Base-by-base conservation (phyloP, 2,329 filamentous ascomycete genomes). In the Trichoderma guizhouense region DNA sequence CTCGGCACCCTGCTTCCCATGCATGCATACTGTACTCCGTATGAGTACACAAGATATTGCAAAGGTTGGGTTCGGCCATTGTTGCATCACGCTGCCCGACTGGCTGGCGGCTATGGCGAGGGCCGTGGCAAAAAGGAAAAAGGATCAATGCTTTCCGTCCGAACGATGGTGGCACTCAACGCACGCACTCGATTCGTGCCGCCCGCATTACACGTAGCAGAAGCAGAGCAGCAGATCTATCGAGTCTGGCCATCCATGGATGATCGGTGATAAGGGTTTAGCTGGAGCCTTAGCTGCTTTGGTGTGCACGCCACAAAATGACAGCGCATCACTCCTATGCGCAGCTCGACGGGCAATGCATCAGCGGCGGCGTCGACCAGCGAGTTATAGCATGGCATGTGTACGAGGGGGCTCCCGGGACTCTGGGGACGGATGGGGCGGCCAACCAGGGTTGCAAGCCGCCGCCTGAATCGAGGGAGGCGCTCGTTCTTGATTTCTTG, bases 251-350 rank as follows among this genome's bases (percentile, higher is more conserved):
- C 71, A 34, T 36, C 34, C 34, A 36, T 36, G 34, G 34, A 36
- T 69, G 47, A 36, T 72, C 64, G 71, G 71, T 68, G 60, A 71
- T 71, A 71, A 71, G 39, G 71, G 55, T 24, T 53, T 69, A 62
- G 67, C 28, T 62, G 57, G 67, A 53, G 43, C 14, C 60, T 66
- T 63, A 55, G 61, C 36, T 57, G 55, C 65, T 70, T 43, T 66
- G 67, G 71, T 63, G 67, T 26, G 66, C 60, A 70, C 71, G 71
- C 71, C 71, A 72, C 71, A 70, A 65, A 67, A 66, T 72, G 71
- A 72, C 71, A 72, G 65, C 71, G 71, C 71, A 72, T 72, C 71
- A 51, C 61, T 53, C 71, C 61, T 66, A 55, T 72, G 60, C 71
- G 69, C 69, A 53, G 18, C 51, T 71, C 43, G 61, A 60, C 47